Base-by-base conservation (phyloP, 768 basidiomycete species). In the Favolaschia claudopus region DNA sequence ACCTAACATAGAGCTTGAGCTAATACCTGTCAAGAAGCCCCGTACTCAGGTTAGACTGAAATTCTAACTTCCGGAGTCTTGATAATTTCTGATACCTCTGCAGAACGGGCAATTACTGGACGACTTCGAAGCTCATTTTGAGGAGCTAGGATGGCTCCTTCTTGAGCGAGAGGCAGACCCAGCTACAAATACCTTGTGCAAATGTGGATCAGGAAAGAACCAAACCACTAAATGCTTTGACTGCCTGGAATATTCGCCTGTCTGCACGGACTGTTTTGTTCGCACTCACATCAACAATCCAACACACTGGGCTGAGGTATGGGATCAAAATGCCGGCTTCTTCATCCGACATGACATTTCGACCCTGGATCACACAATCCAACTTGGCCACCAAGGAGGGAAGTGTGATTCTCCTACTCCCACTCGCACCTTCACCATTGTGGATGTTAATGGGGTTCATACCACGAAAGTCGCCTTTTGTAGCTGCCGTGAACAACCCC, bases 381-480 rank as follows among this genome's bases (percentile, higher is more conserved):
- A 31, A 17, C 46, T 48, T 25, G 46, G 46, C 8, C 46, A 48
- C 46, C 8, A 20, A 8, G 46, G 46, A 8, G 46, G 8, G 46
- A 31, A 20, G 13, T 31, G 28, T 14, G 8, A 15, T 13, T 8
- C 8, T 14, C 19, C 46, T 20, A 13, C 8, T 28, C 8, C 46
- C 29, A 28, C 14, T 14, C 46, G 46, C 17, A 15, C 13, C 8
- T 32, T 59, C 34, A 59, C 38, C 12, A 15, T 62, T 1, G 25
- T 59, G 10, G 33, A 62, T 29, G 51, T 22, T 12, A 62, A 61
- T 20, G 60, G 58, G 2, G 24, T 60, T 43, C 60, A 62, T 33
- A 12, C 22, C 19, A 37, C 40, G n/a, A n/a, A n/a, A n/a, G n/a
- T n/a, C n/a, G n/a, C n/a, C n/a, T n/a, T n/a, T n/a, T n/a, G n/a